phyloP scores from a whole-genome alignment of 768 basidiomycete species.

The Agrocybe chaxingu region DNA sequence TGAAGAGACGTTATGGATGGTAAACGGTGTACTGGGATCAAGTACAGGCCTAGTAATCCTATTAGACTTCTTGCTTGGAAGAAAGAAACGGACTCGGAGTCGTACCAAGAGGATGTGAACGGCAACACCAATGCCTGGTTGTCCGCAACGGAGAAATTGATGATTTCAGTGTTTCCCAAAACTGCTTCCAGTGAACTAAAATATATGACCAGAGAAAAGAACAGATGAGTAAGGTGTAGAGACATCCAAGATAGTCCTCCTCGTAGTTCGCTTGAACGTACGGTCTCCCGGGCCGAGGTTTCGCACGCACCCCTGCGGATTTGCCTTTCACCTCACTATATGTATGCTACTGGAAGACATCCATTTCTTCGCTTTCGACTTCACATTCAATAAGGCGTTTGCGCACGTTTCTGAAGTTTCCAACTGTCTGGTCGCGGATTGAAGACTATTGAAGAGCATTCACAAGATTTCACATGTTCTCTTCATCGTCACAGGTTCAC shows the following conservation, averaged over 20 bases:
- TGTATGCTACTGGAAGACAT: too few species aligned
- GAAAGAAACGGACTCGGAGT: not conserved
- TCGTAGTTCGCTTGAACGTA: too few species aligned
- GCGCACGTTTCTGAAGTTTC: too few species aligned
- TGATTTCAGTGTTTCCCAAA: slow-evolving; percentile 63
- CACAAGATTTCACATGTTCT: too few species aligned
- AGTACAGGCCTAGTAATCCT: slow-evolving; percentile 37
- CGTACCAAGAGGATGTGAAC: slow-evolving; percentile 26
- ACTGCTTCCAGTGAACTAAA: slow-evolving; percentile 8
- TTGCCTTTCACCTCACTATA: too few species aligned
- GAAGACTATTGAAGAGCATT: too few species aligned
- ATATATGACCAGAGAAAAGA: slow-evolving; percentile 1
- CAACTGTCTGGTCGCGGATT: too few species aligned
- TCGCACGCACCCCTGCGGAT: too few species aligned
- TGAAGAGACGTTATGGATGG: slow-evolving; percentile 32
- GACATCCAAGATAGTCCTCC: not conserved
- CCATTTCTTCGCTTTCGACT: too few species aligned
- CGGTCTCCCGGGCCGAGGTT: too few species aligned
- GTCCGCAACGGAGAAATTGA: slow-evolving; percentile 45
- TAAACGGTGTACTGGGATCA: slow-evolving; percentile 21
- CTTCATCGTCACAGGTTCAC: too few species aligned
- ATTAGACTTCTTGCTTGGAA: not conserved
- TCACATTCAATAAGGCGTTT: too few species aligned
- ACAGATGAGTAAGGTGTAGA: not conserved
- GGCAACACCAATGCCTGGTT: slow-evolving; percentile 15